A percentile compares a stretch with the other conserved stretches of the same genome.
Conservation (phyloP, 495 filamentous ascomycete species). For the Hypoxylon crocopeplum region DNA sequence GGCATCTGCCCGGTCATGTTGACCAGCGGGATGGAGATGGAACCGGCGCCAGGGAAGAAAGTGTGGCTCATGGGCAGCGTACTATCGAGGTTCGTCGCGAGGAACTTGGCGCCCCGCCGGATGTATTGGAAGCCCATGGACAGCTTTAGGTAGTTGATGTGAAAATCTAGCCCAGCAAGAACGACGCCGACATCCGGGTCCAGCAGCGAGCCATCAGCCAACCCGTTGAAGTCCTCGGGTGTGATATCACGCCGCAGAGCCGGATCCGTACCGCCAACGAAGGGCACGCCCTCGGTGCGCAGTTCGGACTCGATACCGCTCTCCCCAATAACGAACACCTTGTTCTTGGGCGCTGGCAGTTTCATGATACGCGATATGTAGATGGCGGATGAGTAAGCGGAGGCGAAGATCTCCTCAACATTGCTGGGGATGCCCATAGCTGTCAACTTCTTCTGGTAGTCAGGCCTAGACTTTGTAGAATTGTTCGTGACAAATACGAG, state of each 20-base stretch:
- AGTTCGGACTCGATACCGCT: slow-evolving; percentile 90
- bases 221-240: slow-evolving; percentile 75
- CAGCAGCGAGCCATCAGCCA: slow-evolving; percentile 77
- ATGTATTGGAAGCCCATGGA: slow-evolving; percentile 86
- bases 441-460: slow-evolving; percentile 92
- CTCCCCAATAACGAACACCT: slow-evolving; percentile 93
- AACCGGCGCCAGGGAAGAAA: slow-evolving; percentile 91
- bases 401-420: slow-evolving; percentile 92
- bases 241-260: slow-evolving; percentile 75
- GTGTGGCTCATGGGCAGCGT: slow-evolving; percentile 80
- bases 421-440: slow-evolving; percentile 77
- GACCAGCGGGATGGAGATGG: slow-evolving; percentile 77
- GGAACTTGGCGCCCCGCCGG: slow-evolving; percentile 80
- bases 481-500: slow-evolving; percentile 99
- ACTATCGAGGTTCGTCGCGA: slow-evolving; percentile 91
- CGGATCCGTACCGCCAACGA: slow-evolving; percentile 90
- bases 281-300: slow-evolving; percentile 73
- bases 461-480: slow-evolving; percentile 91
- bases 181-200: slow-evolving; percentile 91
- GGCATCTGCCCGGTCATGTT: slow-evolving; percentile 76
- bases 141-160: slow-evolving; percentile 93
- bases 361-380: slow-evolving; percentile 94
- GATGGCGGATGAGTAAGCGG: slow-evolving; percentile 90
- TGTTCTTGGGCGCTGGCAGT: slow-evolving; percentile 78
- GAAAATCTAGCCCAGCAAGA: slow-evolving; percentile 87